Conservation (phyloP, 768 basidiomycete species). For the Boletellus ananiceps region DNA sequence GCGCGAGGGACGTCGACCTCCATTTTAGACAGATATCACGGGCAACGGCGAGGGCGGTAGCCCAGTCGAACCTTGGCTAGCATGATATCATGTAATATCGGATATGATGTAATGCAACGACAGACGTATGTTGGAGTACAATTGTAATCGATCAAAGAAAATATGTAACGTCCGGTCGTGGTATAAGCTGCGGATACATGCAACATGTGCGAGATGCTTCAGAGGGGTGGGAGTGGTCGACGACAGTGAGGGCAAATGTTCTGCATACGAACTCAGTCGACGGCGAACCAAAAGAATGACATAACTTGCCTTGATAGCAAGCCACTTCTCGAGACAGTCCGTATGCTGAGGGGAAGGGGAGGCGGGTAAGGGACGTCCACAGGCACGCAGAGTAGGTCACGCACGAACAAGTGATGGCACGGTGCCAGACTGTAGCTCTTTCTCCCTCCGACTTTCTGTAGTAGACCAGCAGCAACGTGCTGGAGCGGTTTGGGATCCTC, state of each 20-base stretch:
- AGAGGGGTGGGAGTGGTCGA: constrained; percentile 76
- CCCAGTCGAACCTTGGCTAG: constrained; percentile 71
- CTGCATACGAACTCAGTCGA: constrained; percentile 31
- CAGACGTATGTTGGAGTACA: constrained; percentile 8
- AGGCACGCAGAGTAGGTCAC: constrained; percentile 18
- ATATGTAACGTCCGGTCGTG: neutral
- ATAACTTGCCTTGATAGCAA: constrained; percentile 60
- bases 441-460: constrained; percentile 36
- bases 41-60: constrained; percentile 55
- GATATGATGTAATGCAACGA: neutral
- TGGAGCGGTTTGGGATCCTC: constrained; percentile 39
- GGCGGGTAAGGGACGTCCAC: neutral
- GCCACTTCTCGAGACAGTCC: constrained; percentile 82
- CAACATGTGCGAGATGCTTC: constrained; percentile 1
- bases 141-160: neutral
- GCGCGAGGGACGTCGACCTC: constrained; percentile 49
- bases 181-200: constrained; percentile 1
- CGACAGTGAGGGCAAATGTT: constrained; percentile 93
- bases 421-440: constrained; percentile 83
- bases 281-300: neutral
- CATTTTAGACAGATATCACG: constrained; percentile 51
- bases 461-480: constrained; percentile 36
- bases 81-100: constrained; percentile 12
- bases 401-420: constrained; percentile 83
- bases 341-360: constrained; percentile 56